Evolutionary conservation across 1,284 basidiomycete species (phyloP), one percentile per base, ranked within the genome.

Genomic region (Erythrobasidium hasegawianum): DNA sequence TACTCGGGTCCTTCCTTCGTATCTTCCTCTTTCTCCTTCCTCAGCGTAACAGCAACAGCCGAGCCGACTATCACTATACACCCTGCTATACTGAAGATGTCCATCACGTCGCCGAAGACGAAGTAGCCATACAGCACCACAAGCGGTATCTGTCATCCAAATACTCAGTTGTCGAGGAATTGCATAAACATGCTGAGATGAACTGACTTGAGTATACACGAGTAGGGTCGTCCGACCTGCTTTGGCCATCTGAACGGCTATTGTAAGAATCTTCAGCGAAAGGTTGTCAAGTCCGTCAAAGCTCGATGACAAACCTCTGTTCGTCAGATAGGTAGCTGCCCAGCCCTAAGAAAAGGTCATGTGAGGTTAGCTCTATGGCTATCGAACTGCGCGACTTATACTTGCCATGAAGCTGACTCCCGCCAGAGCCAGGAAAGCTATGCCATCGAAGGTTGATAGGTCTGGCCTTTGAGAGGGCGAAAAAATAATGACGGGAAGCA

Each of bases 171-270:
- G 22, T 22, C 11, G 24, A 9, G 11, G 22, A 22, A 14, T 9
- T 11, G 24, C 49, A 11, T 20, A 52, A 10, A 11, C n/a, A 20
- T 29, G 9, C 52, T 24, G 22, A 24, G 9, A n/a, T 7, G 20
- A 20, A 29, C 52, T 18, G 20, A 54, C 52, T 27, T 54, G 57
- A 26, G 45, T 41, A n/a, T 58, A 58, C 57, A 58, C 45, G 14
- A 58, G 40, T 11, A 58, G 33, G 41, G 38, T 58, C 2, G 45
- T 43, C 4, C 57, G 22, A 22, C 57, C 57, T 14, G 57, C 39
- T 45, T 43, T 16, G 11, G n/a, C n/a, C 18, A 3, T 43, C 26
- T 58, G 57, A 5, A 58, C 57, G n/a, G 57, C 57, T 58, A n/a
- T n/a, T n/a, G n/a, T n/a, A n/a, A n/a, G n/a, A n/a, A n/a, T n/a